These are phyloP conservation scores for Porogramme epimiltina DNA, from an alignment of 1,284 basidiomycete species.

Conservation along the genomic window DNA sequence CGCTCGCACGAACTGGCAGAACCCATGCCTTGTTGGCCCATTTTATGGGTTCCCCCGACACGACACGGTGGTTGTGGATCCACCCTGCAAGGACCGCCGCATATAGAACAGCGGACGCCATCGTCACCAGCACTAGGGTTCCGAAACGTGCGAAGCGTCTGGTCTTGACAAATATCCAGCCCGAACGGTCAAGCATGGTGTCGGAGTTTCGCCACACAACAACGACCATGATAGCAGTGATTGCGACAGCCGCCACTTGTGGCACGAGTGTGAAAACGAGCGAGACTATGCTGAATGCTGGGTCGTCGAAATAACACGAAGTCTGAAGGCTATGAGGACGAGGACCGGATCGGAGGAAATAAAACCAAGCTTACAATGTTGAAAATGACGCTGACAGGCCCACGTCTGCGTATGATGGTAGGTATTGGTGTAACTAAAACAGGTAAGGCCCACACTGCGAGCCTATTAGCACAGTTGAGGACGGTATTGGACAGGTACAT, in stretches of 20 bases:
- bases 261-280: slow-evolving; percentile 26
- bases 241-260: slow-evolving; percentile 20
- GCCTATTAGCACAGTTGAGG: background rate
- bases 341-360: background rate
- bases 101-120: slow-evolving; percentile 26
- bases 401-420: slow-evolving; percentile 9
- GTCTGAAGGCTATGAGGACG: slow-evolving; percentile 12
- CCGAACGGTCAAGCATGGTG: slow-evolving; percentile 14
- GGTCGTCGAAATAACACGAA: slow-evolving; percentile 22
- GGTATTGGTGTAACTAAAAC: slow-evolving; percentile 22
- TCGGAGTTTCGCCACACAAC: slow-evolving; percentile 24
- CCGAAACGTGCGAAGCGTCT: slow-evolving; percentile 26
- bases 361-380: slow-evolving; percentile 12
- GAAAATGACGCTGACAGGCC: background rate
- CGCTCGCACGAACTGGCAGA: slow-evolving; percentile 12
- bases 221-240: slow-evolving; percentile 15
- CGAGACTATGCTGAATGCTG: slow-evolving; percentile 21
- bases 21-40: slow-evolving; percentile 4
- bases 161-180: slow-evolving; percentile 13
- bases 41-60: background rate
- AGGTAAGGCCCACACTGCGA: slow-evolving; percentile 28
- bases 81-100: slow-evolving; percentile 23
- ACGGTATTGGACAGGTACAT: background rate
- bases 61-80: slow-evolving; percentile 8
- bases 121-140: slow-evolving; percentile 24